Evolutionary conservation across 2,329 filamentous ascomycete genomes (phyloP).

Genomic region (Colletotrichum euphorbiae): DNA sequence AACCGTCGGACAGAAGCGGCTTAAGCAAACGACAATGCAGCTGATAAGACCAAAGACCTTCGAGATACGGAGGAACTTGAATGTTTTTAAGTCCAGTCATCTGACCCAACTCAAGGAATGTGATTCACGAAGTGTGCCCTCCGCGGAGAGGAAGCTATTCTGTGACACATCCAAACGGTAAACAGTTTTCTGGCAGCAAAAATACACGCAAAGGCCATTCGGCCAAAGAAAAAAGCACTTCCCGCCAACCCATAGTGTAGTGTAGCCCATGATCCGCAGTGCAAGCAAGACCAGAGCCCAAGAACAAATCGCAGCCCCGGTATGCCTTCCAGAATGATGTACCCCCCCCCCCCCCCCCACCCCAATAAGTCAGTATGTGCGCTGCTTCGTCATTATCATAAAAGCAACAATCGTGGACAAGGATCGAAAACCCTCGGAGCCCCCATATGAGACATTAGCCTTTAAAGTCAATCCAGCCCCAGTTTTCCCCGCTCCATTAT

Average conservation of each 20-base stretch:
- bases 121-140: slow-evolving; percentile 18
- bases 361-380: slow-evolving; percentile 38
- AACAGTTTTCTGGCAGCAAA: slow-evolving; percentile 16
- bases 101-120: slow-evolving; percentile 2
- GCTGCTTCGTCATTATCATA: slow-evolving; percentile 40
- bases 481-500: slow-evolving; percentile 36
- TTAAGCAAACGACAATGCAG: neutral
- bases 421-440: slow-evolving; percentile 34
- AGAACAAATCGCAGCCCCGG: neutral
- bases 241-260: slow-evolving; percentile 18
- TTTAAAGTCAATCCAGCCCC: slow-evolving; percentile 31
- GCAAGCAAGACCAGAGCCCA: neutral
- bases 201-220: slow-evolving; percentile 5
- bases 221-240: slow-evolving; percentile 6
- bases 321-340: slow-evolving; percentile 21
- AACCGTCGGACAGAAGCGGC: neutral
- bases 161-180: slow-evolving; percentile 18
- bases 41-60: no score
- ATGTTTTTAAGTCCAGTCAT: neutral
- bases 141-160: slow-evolving; percentile 9
- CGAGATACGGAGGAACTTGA: neutral
- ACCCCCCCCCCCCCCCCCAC: no score
- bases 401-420: slow-evolving; percentile 39
- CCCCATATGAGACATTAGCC: slow-evolving; percentile 39
- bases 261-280: neutral